Conservation (phyloP, 2,329 filamentous ascomycete species). For the Fusarium sulawesiense region DNA sequence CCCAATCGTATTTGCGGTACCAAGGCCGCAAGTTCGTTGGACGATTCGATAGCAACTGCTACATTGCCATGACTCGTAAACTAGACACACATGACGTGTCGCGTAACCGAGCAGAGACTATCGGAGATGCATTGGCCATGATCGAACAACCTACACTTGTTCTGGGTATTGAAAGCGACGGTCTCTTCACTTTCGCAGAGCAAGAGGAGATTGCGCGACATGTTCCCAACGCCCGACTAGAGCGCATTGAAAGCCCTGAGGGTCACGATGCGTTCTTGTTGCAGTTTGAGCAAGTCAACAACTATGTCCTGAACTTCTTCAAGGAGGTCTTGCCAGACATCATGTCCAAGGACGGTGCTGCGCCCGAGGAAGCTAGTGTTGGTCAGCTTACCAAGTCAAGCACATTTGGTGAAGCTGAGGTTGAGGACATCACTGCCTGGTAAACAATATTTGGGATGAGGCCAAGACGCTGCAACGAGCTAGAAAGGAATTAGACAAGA, state of each 20-base stretch:
- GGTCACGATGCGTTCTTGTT: slow-evolving; percentile 96
- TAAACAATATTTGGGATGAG: slow-evolving; percentile 55
- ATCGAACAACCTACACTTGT: slow-evolving; percentile 93
- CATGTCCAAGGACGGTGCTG: slow-evolving; percentile 73
- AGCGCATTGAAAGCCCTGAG: slow-evolving; percentile 92
- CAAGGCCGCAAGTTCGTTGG: slow-evolving; percentile 97
- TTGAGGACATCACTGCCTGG: slow-evolving; percentile 96
- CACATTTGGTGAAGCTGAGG: slow-evolving; percentile 94
- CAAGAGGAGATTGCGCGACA: slow-evolving; percentile 89
- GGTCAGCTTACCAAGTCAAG: slow-evolving; percentile 83
- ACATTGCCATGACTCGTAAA: slow-evolving; percentile 98
- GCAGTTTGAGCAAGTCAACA: slow-evolving; percentile 97
- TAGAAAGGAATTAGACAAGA: slow-evolving; percentile 12
- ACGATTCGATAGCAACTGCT: slow-evolving; percentile 98
- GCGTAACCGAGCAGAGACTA: slow-evolving; percentile 73
- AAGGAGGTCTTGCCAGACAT: slow-evolving; percentile 86
- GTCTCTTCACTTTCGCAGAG: slow-evolving; percentile 96
- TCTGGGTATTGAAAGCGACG: slow-evolving; percentile 93
- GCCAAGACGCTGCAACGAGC: not conserved
- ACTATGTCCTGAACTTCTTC: slow-evolving; percentile 85
- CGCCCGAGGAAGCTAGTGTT: slow-evolving; percentile 62
- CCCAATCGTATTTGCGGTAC: slow-evolving; percentile 96
- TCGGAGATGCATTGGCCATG: slow-evolving; percentile 79
- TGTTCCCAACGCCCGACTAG: slow-evolving; percentile 80
- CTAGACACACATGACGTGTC: slow-evolving; percentile 97